Conservation (phyloP, 495 filamentous ascomycete species). For the Aspergillus coremiiformis region DNA sequence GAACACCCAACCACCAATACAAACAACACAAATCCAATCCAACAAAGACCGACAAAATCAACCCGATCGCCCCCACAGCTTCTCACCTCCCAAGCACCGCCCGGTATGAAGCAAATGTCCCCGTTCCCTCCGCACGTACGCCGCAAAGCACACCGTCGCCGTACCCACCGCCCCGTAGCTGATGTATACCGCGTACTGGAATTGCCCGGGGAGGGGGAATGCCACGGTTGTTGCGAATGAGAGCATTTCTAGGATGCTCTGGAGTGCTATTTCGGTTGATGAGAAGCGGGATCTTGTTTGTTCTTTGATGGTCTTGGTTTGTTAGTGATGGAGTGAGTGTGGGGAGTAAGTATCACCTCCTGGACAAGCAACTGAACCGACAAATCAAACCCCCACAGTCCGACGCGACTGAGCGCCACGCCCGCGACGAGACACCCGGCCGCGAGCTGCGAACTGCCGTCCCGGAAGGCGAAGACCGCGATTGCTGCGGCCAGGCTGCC, state of each 20-base stretch:
- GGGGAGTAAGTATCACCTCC: conserved; percentile 38
- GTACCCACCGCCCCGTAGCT: conserved; percentile 43
- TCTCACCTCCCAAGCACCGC: not conserved
- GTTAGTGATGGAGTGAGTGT: not conserved
- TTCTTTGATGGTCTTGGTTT: conserved; percentile 40
- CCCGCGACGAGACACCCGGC: conserved; percentile 43
- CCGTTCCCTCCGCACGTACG: conserved; percentile 48
- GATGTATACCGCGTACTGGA: conserved; percentile 53
- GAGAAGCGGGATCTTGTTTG: conserved; percentile 52
- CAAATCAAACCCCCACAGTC: conserved; percentile 64
- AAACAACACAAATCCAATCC: no score
- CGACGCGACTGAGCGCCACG: conserved; percentile 52
- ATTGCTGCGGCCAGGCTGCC: conserved; percentile 39
- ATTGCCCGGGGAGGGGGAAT: conserved; percentile 49
- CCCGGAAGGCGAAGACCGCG: conserved; percentile 32
- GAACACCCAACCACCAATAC: not conserved
- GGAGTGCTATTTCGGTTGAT: conserved; percentile 50
- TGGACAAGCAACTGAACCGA: conserved; percentile 58
- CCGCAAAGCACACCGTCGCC: conserved; percentile 46
- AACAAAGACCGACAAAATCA: no score
- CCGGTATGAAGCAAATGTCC: conserved; percentile 54
- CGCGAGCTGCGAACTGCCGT: conserved; percentile 23
- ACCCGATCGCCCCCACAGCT: not conserved
- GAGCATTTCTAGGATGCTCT: conserved; percentile 59
- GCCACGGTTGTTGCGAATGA: conserved; percentile 55